These are phyloP conservation scores for Panellus pusillus DNA, from an alignment of 768 basidiomycete genomes.

Conservation along the genomic window DNA sequence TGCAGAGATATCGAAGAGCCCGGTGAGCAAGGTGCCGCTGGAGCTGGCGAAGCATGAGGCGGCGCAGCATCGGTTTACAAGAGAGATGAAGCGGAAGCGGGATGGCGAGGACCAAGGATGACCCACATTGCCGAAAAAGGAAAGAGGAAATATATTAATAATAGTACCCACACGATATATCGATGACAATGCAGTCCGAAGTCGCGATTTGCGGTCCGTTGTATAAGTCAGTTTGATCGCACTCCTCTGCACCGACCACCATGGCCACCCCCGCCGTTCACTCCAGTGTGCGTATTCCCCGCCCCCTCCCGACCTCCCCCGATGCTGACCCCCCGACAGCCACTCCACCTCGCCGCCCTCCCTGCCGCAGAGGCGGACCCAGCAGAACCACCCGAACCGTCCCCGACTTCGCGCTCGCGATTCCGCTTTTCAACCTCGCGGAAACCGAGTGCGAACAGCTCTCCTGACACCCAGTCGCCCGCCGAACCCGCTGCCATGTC, in stretches of 20 bases:
- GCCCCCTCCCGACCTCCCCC: too few species aligned
- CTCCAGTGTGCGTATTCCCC: conserved; percentile 3
- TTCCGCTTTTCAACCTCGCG: conserved; percentile 26
- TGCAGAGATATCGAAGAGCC: conserved; percentile 90
- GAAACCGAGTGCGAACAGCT: conserved; percentile 18
- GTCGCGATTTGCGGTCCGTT: background rate
- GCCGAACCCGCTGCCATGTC: conserved; percentile 10
- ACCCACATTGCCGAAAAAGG: background rate
- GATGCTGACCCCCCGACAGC: conserved; percentile 1
- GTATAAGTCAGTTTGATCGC: too few species aligned
- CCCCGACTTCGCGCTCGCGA: conserved; percentile 23
- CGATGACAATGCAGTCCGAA: background rate
- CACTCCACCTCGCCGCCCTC: conserved; percentile 7
- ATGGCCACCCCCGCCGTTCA: conserved; percentile 5
- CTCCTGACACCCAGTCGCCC: too few species aligned
- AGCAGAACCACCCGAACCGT: conserved; percentile 4
- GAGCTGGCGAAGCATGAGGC: conserved; percentile 92
- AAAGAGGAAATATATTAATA: background rate
- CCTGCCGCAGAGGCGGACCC: background rate
- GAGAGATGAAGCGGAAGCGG: conserved; percentile 94
- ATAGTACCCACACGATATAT: too few species aligned
- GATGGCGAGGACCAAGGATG: conserved; percentile 76
- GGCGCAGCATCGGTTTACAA: conserved; percentile 86
- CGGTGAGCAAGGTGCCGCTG: conserved; percentile 83
- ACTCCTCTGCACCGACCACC: background rate